Conservation (phyloP, 805 yeast species). For the Ogataea saltuana region DNA sequence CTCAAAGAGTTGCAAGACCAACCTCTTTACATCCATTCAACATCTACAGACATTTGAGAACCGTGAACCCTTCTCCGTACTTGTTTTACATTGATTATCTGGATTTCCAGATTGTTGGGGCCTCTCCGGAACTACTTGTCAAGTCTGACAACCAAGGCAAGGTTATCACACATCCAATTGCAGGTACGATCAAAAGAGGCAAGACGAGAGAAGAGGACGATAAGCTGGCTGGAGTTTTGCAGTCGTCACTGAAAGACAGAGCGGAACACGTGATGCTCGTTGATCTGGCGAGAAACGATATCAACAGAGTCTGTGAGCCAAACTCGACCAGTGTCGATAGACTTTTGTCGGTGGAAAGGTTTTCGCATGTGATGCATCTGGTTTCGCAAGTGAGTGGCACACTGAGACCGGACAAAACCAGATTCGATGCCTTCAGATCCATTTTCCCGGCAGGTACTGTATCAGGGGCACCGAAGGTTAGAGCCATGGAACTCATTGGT, state of each 20-base stretch:
- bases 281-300: constrained; percentile 94
- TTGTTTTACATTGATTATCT: constrained; percentile 89
- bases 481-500: constrained; percentile 92
- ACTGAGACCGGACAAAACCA: constrained; percentile 74
- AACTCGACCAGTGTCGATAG: constrained; percentile 82
- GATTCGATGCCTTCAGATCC: constrained; percentile 97
- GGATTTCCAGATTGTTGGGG: constrained; percentile 95
- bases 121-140: constrained; percentile 93
- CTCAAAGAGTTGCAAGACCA: constrained; percentile 94
- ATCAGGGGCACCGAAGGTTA: constrained; percentile 96
- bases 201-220: constrained; percentile 91
- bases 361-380: constrained; percentile 95
- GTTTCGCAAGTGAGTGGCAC: constrained; percentile 95
- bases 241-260: constrained; percentile 82
- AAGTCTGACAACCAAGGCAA: constrained; percentile 72
- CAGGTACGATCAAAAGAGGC: constrained; percentile 94
- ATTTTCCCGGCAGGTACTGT: constrained; percentile 99
- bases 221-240: constrained; percentile 67
- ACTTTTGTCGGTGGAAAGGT: constrained; percentile 84
- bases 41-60: constrained; percentile 88
- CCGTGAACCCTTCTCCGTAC: constrained; percentile 97
- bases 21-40: constrained; percentile 96
- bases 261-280: constrained; percentile 99
- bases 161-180: constrained; percentile 94
- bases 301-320: constrained; percentile 93